Evolutionary conservation across 768 basidiomycete genomes (phyloP).

Genomic region (Boletus vinaceobasis): DNA sequence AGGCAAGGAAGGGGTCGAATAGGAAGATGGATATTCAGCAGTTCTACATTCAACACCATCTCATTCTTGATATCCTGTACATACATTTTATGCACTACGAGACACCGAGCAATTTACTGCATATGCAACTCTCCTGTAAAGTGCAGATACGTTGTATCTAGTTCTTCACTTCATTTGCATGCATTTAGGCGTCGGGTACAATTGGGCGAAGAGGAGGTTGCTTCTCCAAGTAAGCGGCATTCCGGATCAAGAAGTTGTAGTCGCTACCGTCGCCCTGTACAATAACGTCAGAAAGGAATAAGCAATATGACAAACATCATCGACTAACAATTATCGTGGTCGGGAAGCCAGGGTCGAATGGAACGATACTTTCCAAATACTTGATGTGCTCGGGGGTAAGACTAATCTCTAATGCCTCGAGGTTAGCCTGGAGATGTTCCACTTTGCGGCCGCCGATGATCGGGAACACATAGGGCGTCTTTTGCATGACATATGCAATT

Average conservation of each 20-base stretch:
- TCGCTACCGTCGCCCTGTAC: slow-evolving; percentile 30
- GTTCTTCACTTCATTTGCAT: not conserved
- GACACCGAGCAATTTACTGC: too few species aligned
- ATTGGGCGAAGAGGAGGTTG: slow-evolving; percentile 7
- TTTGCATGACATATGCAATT: slow-evolving; percentile 45
- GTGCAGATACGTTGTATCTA: not conserved
- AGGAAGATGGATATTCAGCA: not conserved
- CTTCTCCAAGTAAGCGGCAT: slow-evolving; percentile 18
- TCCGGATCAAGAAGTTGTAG: slow-evolving; percentile 1
- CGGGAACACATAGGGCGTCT: slow-evolving; percentile 44
- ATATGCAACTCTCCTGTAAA: not conserved
- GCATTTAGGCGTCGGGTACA: not conserved
- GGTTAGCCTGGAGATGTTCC: slow-evolving; percentile 40
- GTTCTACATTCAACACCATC: not conserved
- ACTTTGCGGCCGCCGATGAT: slow-evolving; percentile 43
- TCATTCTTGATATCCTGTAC: not conserved
- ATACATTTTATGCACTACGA: not conserved
- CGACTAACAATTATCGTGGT: slow-evolving; percentile 30
- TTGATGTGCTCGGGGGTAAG: slow-evolving; percentile 38
- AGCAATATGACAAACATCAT: not conserved
- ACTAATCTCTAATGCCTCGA: slow-evolving; percentile 41
- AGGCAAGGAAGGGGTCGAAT: not conserved
- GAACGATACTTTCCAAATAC: slow-evolving; percentile 34
- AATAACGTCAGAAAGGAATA: not conserved
- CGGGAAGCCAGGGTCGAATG: slow-evolving; percentile 42